Percentiles rank a stretch among this genome's conserved stretches.
These are phyloP conservation scores for Tetracladium maxilliforme DNA, from an alignment of 2,329 filamentous ascomycete species.

Conservation along the genomic window DNA sequence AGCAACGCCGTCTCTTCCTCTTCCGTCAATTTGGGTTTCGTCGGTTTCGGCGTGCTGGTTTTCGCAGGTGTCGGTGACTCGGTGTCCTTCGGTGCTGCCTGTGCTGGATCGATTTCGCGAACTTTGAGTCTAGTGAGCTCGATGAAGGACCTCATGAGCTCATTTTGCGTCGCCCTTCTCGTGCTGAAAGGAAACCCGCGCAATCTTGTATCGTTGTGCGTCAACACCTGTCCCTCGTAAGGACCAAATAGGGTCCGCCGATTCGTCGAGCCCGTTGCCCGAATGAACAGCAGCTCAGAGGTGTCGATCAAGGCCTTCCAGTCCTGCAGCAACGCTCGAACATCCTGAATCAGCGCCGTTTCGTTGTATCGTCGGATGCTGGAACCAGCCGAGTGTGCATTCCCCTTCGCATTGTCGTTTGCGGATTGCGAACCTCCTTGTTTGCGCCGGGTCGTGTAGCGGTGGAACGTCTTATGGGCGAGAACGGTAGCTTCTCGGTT, in stretches of 20 bases:
- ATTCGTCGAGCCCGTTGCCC: conserved; percentile 79
- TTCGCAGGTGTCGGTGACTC: conserved; percentile 24
- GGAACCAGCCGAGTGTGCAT: conserved; percentile 86
- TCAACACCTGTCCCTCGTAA: conserved; percentile 77
- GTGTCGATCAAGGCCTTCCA: conserved; percentile 81
- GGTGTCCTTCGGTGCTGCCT: conserved; percentile 30
- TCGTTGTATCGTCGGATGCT: conserved; percentile 89
- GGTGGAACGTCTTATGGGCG: conserved; percentile 94
- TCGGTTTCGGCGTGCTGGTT: conserved; percentile 37
- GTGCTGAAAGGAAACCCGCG: conserved; percentile 90
- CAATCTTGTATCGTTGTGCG: conserved; percentile 63
- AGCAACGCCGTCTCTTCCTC: conserved; percentile 71
- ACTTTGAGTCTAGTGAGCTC: conserved; percentile 88
- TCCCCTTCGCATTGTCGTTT: conserved; percentile 86
- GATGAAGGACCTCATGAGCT: conserved; percentile 87
- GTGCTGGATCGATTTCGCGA: conserved; percentile 56
- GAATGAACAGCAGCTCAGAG: conserved; percentile 73
- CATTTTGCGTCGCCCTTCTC: conserved; percentile 77
- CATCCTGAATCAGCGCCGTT: conserved; percentile 75
- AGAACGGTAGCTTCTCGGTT: conserved; percentile 78
- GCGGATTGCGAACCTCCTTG: conserved; percentile 92
- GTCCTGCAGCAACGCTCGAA: conserved; percentile 63
- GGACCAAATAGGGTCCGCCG: conserved; percentile 77
- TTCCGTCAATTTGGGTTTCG: conserved; percentile 54
- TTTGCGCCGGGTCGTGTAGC: conserved; percentile 91